These are phyloP conservation scores for Plantago ovata DNA, from an alignment of 257 asterid genomes.

Conservation along the genomic window DNA sequence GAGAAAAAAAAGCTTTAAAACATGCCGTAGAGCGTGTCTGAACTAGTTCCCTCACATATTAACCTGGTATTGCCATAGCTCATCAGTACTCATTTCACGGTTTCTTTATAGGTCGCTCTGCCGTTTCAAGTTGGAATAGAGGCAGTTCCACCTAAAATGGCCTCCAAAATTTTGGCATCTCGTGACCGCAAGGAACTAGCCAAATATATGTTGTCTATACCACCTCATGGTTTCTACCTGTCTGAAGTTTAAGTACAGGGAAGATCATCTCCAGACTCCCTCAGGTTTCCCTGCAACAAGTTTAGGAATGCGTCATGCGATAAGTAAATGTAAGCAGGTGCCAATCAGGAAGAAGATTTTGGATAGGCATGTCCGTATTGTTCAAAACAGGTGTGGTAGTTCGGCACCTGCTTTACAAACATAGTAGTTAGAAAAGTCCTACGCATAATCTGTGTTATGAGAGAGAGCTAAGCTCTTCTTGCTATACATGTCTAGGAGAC, in stretches of 20 bases:
- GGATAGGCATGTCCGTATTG: no score
- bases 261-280: slow-evolving; percentile 66
- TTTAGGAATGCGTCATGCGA: slow-evolving; percentile 52
- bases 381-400: no score
- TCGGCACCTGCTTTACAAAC: no score
- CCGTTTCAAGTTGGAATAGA: slow-evolving; percentile 85
- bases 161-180: slow-evolving; percentile 56
- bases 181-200: slow-evolving; percentile 85
- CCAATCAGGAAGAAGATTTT: slow-evolving; percentile 16
- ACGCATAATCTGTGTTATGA: no score
- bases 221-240: slow-evolving; percentile 80
- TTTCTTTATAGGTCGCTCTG: slow-evolving; percentile 62
- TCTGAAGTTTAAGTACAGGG: slow-evolving; percentile 43
- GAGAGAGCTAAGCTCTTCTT: no score
- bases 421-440: no score
- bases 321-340: slow-evolving; percentile 66
- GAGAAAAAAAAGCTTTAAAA: no score
- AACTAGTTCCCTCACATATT: no score
- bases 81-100: no score
- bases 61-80: no score
- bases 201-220: slow-evolving; percentile 49
- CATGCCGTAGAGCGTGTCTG: no score
- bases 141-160: slow-evolving; percentile 68
- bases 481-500: no score
- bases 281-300: slow-evolving; percentile 50